Percentiles rank a stretch among this genome's conserved stretches.
Conservation (phyloP, 768 basidiomycete genomes). For the Leccinum rimulosum region DNA sequence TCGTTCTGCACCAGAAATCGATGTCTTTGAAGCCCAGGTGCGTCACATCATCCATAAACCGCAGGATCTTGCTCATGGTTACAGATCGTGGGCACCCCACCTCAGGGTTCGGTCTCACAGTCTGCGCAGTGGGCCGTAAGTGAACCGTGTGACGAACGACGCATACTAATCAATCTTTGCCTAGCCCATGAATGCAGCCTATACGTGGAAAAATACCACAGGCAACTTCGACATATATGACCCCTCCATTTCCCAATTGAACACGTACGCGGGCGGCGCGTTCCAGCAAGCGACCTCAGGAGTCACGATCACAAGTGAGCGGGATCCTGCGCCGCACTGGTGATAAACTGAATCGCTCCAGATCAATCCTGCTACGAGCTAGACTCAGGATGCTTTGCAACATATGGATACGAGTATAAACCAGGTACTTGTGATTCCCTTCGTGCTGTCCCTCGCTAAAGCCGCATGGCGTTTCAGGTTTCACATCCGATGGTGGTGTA, state of each 20-base stretch:
- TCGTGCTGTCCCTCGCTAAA: neutral
- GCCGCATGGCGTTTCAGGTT: constrained; percentile 16
- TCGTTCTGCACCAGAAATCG: constrained; percentile 85
- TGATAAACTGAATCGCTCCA: constrained; percentile 20
- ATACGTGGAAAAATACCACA: constrained; percentile 65
- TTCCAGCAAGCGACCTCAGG: constrained; percentile 85
- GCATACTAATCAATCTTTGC: constrained; percentile 11
- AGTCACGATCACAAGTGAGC: constrained; percentile 56
- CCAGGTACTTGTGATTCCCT: constrained; percentile 44
- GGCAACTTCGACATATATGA: constrained; percentile 59
- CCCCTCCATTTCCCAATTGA: constrained; percentile 47
- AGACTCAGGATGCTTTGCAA: constrained; percentile 50
- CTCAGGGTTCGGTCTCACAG: constrained; percentile 69
- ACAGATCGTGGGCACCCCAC: constrained; percentile 36
- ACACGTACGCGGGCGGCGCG: constrained; percentile 70
- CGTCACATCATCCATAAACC: constrained; percentile 9
- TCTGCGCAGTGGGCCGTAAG: constrained; percentile 80
- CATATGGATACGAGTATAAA: constrained; percentile 81
- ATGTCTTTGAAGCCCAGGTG: constrained; percentile 84
- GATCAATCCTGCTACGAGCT: constrained; percentile 69
- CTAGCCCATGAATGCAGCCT: constrained; percentile 75
- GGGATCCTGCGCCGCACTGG: neutral
- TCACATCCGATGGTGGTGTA: constrained; percentile 44
- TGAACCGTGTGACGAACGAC: constrained; percentile 7
- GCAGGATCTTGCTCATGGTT: constrained; percentile 12